Conservation (phyloP, 1,284 basidiomycete species). For the Inonotus obliquus region DNA sequence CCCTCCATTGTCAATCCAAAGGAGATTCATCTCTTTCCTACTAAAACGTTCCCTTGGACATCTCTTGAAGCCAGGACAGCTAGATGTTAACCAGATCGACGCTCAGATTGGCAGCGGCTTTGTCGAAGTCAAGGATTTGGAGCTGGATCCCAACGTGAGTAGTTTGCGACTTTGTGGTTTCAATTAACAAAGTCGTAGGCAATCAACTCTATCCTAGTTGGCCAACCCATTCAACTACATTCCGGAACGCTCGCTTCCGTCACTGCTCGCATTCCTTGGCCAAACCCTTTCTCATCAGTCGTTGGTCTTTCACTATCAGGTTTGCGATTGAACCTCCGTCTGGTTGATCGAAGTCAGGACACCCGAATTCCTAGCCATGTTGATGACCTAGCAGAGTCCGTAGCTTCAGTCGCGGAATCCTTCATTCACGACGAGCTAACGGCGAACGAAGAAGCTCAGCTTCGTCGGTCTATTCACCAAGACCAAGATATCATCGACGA, state of each 20-base stretch:
- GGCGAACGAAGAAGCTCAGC: slow-evolving; percentile 61
- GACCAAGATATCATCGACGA: slow-evolving; percentile 28
- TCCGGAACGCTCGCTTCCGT: slow-evolving; percentile 72
- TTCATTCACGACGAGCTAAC: slow-evolving; percentile 83
- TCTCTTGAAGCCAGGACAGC: slow-evolving; percentile 82
- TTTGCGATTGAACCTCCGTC: slow-evolving; percentile 56
- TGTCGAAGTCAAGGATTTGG: slow-evolving; percentile 81
- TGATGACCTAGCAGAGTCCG: slow-evolving; percentile 65
- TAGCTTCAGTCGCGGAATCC: slow-evolving; percentile 75
- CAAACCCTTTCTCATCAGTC: slow-evolving; percentile 67
- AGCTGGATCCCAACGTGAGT: slow-evolving; percentile 73
- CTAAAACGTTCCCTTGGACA: slow-evolving; percentile 82
- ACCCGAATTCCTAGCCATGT: slow-evolving; percentile 21
- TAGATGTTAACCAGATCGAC: slow-evolving; percentile 85
- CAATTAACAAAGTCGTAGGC: slow-evolving; percentile 45
- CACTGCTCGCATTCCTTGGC: slow-evolving; percentile 73
- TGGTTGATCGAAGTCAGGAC: slow-evolving; percentile 32
- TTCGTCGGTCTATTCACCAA: slow-evolving; percentile 65
- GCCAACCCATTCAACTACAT: slow-evolving; percentile 64
- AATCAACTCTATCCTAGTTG: slow-evolving; percentile 69
- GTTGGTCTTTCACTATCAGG: slow-evolving; percentile 64
- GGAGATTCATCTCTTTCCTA: slow-evolving; percentile 85
- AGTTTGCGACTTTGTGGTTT: not conserved
- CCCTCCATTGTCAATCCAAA: slow-evolving; percentile 81
- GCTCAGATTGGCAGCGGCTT: slow-evolving; percentile 88